A percentile compares a stretch with the other conserved stretches of the same genome.
Conservation (phyloP, 2,329 filamentous ascomycete genomes). For the Penicillium rolfsii region DNA sequence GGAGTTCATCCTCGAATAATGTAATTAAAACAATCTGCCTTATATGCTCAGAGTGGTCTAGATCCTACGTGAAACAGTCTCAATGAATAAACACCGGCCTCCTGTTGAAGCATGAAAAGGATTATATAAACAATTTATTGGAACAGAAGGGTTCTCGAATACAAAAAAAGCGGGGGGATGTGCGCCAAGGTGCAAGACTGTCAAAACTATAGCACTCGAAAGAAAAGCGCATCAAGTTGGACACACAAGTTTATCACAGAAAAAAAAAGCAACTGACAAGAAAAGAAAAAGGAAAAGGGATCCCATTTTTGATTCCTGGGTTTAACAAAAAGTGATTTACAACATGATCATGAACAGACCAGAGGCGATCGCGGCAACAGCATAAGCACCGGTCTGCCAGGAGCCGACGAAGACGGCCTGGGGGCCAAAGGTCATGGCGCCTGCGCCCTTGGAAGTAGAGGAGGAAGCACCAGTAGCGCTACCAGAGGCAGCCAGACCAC, state of each 20-base stretch:
- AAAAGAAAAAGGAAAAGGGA: conserved; percentile 13
- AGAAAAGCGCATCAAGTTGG: neutral
- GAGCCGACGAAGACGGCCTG: conserved; percentile 45
- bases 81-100: conserved; percentile 4
- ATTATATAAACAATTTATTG: conserved; percentile 25
- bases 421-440: conserved; percentile 33
- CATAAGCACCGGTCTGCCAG: conserved; percentile 49
- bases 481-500: conserved; percentile 37
- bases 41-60: no score
- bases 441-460: conserved; percentile 38
- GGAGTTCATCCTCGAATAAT: neutral
- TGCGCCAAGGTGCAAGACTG: conserved; percentile 1
- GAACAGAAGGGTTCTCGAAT: conserved; percentile 2
- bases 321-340: conserved; percentile 34
- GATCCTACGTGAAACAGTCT: no score
- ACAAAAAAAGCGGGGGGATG: neutral
- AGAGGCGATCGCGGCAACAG: conserved; percentile 48
- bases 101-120: conserved; percentile 1
- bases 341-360: conserved; percentile 54
- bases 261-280: neutral
- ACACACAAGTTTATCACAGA: neutral
- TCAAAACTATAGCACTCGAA: conserved; percentile 8
- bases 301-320: neutral
- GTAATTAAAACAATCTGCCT: no score
- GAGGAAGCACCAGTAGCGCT: conserved; percentile 23